A percentile compares a stretch with the other conserved stretches of the same genome.
Conservation (phyloP, 2,329 filamentous ascomycete species). For the Beauveria pseudobassiana region DNA sequence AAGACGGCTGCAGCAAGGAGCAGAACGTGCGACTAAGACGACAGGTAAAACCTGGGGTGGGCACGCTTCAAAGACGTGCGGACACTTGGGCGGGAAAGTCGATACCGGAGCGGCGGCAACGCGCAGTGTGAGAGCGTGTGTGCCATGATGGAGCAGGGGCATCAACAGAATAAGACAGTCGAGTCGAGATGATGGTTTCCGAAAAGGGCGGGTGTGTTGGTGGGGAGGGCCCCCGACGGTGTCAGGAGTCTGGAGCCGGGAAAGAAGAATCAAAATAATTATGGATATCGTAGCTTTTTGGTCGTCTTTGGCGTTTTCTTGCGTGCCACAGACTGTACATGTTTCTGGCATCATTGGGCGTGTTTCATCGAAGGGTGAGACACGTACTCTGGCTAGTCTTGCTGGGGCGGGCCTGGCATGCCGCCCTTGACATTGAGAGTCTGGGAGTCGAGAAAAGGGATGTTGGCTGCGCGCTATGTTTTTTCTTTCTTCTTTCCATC, state of each 20-base stretch:
- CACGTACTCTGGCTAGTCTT: slow-evolving; percentile 17
- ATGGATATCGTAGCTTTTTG: neutral
- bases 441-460: neutral
- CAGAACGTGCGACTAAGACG: neutral
- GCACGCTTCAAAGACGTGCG: neutral
- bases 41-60: slow-evolving; percentile 3
- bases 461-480: neutral
- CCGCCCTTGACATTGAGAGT: neutral
- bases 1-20: slow-evolving; percentile 1
- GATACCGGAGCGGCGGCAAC: slow-evolving; percentile 1
- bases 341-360: slow-evolving; percentile 22
- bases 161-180: slow-evolving; percentile 3
- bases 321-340: slow-evolving; percentile 16
- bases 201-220: neutral
- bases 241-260: slow-evolving; percentile 3
- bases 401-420: slow-evolving; percentile 8
- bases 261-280: neutral
- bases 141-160: neutral
- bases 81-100: neutral
- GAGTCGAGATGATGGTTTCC: neutral
- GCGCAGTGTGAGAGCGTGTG: neutral
- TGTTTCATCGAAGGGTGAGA: slow-evolving; percentile 27
- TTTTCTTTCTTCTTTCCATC: neutral
- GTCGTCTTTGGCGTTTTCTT: neutral
- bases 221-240: neutral